Evolutionary conservation across 2,329 filamentous ascomycete genomes (phyloP).

Genomic region (Colletotrichum noveboracense): DNA sequence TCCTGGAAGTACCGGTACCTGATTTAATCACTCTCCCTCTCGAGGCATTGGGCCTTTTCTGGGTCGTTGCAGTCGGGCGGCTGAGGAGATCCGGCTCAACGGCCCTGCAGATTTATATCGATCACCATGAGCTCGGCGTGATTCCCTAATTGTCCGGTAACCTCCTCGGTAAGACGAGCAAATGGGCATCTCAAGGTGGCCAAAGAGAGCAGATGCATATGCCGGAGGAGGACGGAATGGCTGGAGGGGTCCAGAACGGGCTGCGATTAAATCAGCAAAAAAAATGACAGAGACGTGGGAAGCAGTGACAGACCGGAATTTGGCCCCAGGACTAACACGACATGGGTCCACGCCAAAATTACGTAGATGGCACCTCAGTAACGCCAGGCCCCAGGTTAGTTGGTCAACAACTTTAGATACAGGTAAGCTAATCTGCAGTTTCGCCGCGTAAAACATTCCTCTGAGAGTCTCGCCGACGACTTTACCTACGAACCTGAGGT

Average conservation of each 20-base stretch:
- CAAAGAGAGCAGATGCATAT: not conserved
- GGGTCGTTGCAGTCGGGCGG: not conserved
- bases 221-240: not conserved
- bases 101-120: constrained; percentile 16
- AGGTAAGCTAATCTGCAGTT: not conserved
- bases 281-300: not conserved
- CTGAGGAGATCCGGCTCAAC: not conserved
- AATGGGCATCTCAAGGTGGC: not conserved
- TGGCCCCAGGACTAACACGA: not conserved
- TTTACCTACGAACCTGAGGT: not conserved
- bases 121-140: not conserved
- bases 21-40: not conserved
- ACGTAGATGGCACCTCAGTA: constrained; percentile 3
- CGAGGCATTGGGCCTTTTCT: not conserved
- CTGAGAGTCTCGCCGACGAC: not conserved
- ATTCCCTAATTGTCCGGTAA: not conserved
- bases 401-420: not conserved
- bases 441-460: not conserved
- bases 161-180: not conserved
- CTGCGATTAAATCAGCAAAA: not conserved
- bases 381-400: not conserved
- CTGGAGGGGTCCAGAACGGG: not conserved
- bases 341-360: constrained; percentile 4
- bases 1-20: not conserved
- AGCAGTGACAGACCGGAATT: not conserved